Base-by-base conservation (phyloP, 2,329 filamentous ascomycete species). In the Colletotrichum salicis region DNA sequence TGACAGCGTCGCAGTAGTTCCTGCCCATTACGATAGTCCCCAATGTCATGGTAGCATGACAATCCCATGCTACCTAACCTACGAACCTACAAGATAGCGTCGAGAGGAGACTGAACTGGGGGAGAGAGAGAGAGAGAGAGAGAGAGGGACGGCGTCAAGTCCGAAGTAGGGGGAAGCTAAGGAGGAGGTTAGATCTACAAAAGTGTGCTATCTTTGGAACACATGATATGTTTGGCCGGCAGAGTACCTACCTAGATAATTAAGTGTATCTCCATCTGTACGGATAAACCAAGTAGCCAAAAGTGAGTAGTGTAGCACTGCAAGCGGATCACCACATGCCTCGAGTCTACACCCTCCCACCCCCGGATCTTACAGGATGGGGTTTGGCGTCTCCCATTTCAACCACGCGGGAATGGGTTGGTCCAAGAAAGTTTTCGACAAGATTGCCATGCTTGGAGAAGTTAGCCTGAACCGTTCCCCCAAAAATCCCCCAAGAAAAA, bases 131-230 rank as follows among this genome's bases (percentile, higher is more conserved):
- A 29, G 27, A 29, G 27, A 29, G 27, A 29, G 4, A 29, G 27
- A 29, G 19, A 48, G 29, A 15, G 41, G 29, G 29, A 6, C 6
- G 35, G 11, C 22, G 22, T 7, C 29, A 13, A 15, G 8, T 41
- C 22, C 37, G 13, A 15, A 31, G 35, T 8, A 12, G 11, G 4
- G 31, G n/a, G 35, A 37, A 31, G 37, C 57, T n/a, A 48, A 48
- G 41, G 19, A 48, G 19, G 57, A 60, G 37, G 22, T 61, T 37
- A 37, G 11, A 54, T 24, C 51, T 29, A 29, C 24, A 13, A 15
- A 60, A 52, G 22, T 54, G 64, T 60, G 19, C 64, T 67, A 60
- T 67, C 35, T 67, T 60, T 60, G 64, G 64, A 67, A 60, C 64
- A 54, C 37, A 27, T n/a, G 19, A 57, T 29, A 57, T 8, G 54